A percentile compares a stretch with the other conserved stretches of the same genome.
Conservation (phyloP, 1,284 basidiomycete species). For the Heterobasidion occidentale region DNA sequence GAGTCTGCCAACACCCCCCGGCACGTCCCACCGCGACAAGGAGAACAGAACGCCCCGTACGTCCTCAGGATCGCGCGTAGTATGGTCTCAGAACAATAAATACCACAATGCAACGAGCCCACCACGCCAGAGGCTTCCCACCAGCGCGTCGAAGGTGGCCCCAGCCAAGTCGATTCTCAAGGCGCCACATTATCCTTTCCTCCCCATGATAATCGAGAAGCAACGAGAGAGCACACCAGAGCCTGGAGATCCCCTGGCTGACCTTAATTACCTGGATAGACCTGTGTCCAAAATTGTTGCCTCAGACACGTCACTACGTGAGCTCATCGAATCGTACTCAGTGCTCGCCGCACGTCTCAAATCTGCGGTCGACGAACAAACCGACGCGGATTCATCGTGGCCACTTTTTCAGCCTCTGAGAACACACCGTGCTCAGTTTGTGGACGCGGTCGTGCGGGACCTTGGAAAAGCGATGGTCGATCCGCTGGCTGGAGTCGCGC, state of each 20-base stretch:
- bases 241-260: conserved; percentile 55
- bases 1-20: conserved; percentile 12
- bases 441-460: conserved; percentile 52
- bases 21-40: conserved; percentile 8
- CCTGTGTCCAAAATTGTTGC: conserved; percentile 54
- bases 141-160: conserved; percentile 27
- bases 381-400: conserved; percentile 53
- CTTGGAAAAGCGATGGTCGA: conserved; percentile 53
- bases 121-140: conserved; percentile 9
- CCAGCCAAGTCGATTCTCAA: conserved; percentile 63
- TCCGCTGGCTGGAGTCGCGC: conserved; percentile 30
- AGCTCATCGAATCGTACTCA: conserved; percentile 66
- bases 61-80: conserved; percentile 4
- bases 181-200: conserved; percentile 25
- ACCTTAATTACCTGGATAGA: conserved; percentile 52
- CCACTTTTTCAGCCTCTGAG: conserved; percentile 64
- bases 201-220: conserved; percentile 32
- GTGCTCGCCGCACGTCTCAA: conserved; percentile 58
- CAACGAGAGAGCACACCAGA: conserved; percentile 63
- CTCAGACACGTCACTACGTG: conserved; percentile 34
- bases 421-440: conserved; percentile 39
- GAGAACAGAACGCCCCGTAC: conserved; percentile 1
- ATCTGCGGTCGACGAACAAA: conserved; percentile 33
- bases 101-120: conserved; percentile 9
- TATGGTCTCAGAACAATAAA: conserved; percentile 11